Base-by-base conservation (phyloP, 495 filamentous ascomycete species). In the Podospora australis region DNA sequence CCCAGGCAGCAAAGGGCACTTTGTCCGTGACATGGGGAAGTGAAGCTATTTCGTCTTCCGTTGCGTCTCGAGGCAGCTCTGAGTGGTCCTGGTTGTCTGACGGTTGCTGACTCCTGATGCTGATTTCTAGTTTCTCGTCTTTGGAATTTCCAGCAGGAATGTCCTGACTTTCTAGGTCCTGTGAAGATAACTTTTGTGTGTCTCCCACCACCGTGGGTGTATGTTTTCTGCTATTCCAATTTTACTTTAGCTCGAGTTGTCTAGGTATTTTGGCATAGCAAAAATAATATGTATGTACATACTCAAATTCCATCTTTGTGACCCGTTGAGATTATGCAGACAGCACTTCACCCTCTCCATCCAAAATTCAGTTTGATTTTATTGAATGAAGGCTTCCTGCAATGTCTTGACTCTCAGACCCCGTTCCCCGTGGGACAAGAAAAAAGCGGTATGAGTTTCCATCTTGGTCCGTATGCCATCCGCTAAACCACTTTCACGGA, bases 1-100 rank as follows among this genome's bases (percentile, higher is more conserved):
- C 55, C 55, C 55, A 58, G 8, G 55, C 55, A 1, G 52, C 48
- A 21, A 55, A 32, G 4, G 55, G 55, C 22, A 58, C 39, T 7
- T 44, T 28, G 48, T 58, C 55, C 17, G 47, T 49, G 24, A 58
- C 48, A 11, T 39, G 30, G 2, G 55, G 55, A 29, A 58, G 38
- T 16, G 30, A 39, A 6, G 41, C 46, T 14, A 55, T 19, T 36
- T 58, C 55, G 1, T 51, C 52, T 21, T 58, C 48, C 9, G 55
- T 58, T 10, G 55, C 52, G 35, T 58, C 52, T 8, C 55, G 50
- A 21, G 36, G 24, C 10, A 42, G 21, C 25, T 14, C 17, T 8
- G 19, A 13, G 10, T 43, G 22, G 23, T 14, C 9, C 9, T 20
- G 17, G 2, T 16, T 20, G 21, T 40, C 20, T 23, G 38, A 20